These are phyloP conservation scores for Kalaharituber pfeilii DNA, from an alignment of 2,329 filamentous ascomycete genomes.

Conservation along the genomic window DNA sequence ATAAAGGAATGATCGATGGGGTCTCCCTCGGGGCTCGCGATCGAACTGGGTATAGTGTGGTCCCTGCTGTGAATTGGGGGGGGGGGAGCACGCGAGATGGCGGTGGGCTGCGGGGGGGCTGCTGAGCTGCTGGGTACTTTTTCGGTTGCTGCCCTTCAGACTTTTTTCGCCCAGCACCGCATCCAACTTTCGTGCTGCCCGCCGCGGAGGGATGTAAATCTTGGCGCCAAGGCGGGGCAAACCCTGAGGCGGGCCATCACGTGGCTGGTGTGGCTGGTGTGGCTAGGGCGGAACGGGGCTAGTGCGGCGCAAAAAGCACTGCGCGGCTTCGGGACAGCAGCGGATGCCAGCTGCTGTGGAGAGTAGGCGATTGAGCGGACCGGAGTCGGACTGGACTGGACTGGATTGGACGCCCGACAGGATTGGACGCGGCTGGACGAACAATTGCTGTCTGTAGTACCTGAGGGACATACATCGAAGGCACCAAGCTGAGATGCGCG, in stretches of 20 bases:
- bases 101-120: not conserved
- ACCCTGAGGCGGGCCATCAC: not conserved
- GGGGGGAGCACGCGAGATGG: not conserved
- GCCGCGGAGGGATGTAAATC: not conserved
- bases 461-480: too few relatives aligned
- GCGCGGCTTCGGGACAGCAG: too few relatives aligned
- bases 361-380: too few relatives aligned
- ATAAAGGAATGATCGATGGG: too few relatives aligned
- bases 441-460: too few relatives aligned
- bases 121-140: not conserved
- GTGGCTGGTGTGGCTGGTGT: constrained; percentile 4
- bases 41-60: constrained; percentile 6
- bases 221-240: constrained; percentile 1
- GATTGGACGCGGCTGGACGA: not conserved
- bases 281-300: constrained; percentile 24
- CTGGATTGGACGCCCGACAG: not conserved
- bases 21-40: too few relatives aligned
- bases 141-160: too few relatives aligned
- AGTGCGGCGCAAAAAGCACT: too few relatives aligned
- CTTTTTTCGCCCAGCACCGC: too few relatives aligned
- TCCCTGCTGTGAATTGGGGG: not conserved
- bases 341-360: too few relatives aligned
- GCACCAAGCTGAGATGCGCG: constrained; percentile 7
- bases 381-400: not conserved
- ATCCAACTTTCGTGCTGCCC: too few relatives aligned